Conservation (phyloP, 495 filamentous ascomycete genomes). For the Delitschia confertaspora region DNA sequence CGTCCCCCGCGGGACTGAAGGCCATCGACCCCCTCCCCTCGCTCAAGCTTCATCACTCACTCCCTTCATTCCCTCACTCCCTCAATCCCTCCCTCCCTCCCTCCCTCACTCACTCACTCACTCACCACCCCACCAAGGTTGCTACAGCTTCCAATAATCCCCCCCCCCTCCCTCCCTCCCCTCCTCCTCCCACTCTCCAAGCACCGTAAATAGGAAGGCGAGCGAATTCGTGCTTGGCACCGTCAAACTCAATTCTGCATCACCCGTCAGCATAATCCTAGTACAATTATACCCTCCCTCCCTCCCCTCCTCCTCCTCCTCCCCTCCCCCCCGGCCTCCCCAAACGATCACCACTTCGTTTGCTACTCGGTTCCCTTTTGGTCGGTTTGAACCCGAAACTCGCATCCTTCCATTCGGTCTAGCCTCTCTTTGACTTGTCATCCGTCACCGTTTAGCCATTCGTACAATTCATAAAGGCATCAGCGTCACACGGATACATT, state of each 20-base stretch:
- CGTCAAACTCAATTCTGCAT: slow-evolving; percentile 74
- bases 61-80: not conserved
- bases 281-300: not conserved
- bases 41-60: not conserved
- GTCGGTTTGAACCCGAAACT: too few relatives aligned
- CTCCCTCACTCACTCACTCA: not conserved
- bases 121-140: not conserved
- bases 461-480: not conserved
- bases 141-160: slow-evolving; percentile 3
- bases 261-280: not conserved
- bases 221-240: slow-evolving; percentile 91
- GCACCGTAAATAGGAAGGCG: slow-evolving; percentile 88
- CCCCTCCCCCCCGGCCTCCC: not conserved
- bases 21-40: slow-evolving; percentile 3
- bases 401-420: not conserved
- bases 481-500: too few relatives aligned
- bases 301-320: not conserved
- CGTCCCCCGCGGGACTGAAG: slow-evolving; percentile 41
- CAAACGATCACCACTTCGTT: too few relatives aligned
- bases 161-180: not conserved
- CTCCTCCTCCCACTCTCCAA: slow-evolving; percentile 82
- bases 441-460: not conserved
- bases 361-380: too few relatives aligned
- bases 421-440: slow-evolving; percentile 2
- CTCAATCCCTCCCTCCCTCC: not conserved